Evolutionary conservation across 495 filamentous ascomycete species (phyloP).

Genomic region (Neurospora pannonica): DNA sequence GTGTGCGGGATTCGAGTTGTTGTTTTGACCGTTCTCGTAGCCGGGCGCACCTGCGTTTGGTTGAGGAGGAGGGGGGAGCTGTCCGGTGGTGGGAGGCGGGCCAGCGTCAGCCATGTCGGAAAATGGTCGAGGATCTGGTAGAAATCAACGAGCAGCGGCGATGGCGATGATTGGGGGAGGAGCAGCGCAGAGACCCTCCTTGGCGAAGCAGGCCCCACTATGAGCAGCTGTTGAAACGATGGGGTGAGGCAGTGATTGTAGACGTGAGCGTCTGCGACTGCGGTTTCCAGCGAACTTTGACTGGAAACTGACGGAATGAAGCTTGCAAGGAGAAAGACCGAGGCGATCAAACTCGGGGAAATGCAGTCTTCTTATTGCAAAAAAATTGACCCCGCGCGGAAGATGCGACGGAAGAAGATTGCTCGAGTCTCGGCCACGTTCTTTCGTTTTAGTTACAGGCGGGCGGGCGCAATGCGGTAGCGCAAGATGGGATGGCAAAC

Average conservation of each 20-base stretch:
- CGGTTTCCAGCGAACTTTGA: not conserved
- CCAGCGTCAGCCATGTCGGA: conserved; percentile 60
- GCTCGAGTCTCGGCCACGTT: not conserved
- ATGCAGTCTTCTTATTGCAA: not conserved
- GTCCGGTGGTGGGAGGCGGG: conserved; percentile 41
- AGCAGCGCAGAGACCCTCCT: conserved; percentile 5
- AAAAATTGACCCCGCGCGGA: not conserved
- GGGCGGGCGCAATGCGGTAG: not conserved
- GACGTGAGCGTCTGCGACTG: not conserved
- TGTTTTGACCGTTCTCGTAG: conserved; percentile 59
- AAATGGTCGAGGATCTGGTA: conserved; percentile 3
- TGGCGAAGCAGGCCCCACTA: conserved; percentile 13
- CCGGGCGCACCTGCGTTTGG: conserved; percentile 58
- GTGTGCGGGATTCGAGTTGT: conserved; percentile 62
- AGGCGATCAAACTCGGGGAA: not conserved
- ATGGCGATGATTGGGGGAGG: conserved; percentile 8
- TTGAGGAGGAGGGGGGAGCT: conserved; percentile 58
- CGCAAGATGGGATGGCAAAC: not conserved
- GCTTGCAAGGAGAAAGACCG: not conserved
- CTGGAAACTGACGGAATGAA: not conserved
- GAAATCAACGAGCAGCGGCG: not conserved
- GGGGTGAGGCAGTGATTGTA: not conserved
- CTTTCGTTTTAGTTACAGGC: not conserved
- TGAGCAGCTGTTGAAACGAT: not conserved
- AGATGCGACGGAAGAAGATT: not conserved